Evolutionary conservation across 2,329 filamentous ascomycete genomes (phyloP).

Genomic region (Trichoderma harzianum): DNA sequence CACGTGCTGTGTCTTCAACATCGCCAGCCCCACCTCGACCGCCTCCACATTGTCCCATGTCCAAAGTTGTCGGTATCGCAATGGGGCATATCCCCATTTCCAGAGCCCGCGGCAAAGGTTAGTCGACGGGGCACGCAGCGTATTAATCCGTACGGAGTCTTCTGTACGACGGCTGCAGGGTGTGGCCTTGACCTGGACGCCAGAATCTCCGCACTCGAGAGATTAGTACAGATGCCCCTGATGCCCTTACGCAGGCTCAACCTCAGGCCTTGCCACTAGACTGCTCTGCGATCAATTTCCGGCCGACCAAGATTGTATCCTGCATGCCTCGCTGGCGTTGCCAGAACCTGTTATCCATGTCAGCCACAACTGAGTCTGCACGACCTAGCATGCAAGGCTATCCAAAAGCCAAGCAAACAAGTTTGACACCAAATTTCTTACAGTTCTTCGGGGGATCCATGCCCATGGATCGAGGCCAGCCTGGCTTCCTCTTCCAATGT

Average conservation of each 20-base stretch:
- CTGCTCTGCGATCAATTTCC: conserved; percentile 51
- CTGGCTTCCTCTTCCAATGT: conserved; percentile 63
- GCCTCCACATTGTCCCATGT: conserved; percentile 12
- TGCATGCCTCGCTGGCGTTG: conserved; percentile 55
- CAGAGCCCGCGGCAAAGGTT: background rate
- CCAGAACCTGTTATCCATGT: conserved; percentile 53
- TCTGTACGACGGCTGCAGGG: background rate
- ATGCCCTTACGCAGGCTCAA: background rate
- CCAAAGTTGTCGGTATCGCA: conserved; percentile 4
- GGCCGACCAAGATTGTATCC: conserved; percentile 57
- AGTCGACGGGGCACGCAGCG: background rate
- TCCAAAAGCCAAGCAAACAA: background rate
- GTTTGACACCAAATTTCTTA: conserved; percentile 30
- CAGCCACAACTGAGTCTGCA: conserved; percentile 2
- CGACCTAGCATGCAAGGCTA: background rate
- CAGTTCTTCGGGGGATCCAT: conserved; percentile 50
- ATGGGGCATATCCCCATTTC: conserved; percentile 7
- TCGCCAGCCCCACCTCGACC: background rate
- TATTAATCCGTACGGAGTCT: background rate
- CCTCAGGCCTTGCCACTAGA: conserved; percentile 22
- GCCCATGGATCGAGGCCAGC: conserved; percentile 46
- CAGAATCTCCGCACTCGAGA: background rate
- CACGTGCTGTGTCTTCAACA: conserved; percentile 3
- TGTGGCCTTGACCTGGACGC: background rate
- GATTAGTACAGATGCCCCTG: conserved; percentile 5